These are phyloP conservation scores for Naganishia sp. DNA, from an alignment of 1,284 basidiomycete genomes.

Conservation along the genomic window DNA sequence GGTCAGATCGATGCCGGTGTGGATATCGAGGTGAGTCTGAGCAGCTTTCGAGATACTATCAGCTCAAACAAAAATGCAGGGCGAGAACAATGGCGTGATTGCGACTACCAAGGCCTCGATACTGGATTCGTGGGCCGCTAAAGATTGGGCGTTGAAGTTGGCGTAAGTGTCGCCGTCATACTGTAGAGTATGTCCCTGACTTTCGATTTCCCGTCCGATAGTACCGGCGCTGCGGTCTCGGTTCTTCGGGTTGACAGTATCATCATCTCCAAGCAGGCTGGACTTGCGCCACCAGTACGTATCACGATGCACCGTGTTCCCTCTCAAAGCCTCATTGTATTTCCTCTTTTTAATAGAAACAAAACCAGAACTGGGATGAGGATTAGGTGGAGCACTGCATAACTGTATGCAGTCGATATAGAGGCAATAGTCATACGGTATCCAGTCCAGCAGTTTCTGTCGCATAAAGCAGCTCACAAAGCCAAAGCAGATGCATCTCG, in stretches of 20 bases:
- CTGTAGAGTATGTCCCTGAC: background rate
- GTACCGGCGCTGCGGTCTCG: conserved; percentile 86
- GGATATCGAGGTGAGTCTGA: conserved; percentile 74
- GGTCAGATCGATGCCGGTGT: conserved; percentile 64
- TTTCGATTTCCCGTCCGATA: background rate
- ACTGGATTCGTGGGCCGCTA: conserved; percentile 51
- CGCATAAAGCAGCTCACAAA: too few relatives aligned
- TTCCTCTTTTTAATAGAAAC: conserved; percentile 40
- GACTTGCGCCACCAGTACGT: conserved; percentile 54
- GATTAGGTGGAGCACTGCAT: conserved; percentile 41
- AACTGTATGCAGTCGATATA: background rate
- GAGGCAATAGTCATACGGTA: background rate
- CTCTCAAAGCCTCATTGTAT: background rate
- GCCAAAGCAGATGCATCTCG: too few relatives aligned
- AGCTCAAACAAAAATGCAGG: background rate
- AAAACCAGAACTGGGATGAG: conserved; percentile 56
- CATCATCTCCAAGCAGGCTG: conserved; percentile 94
- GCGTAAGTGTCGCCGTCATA: conserved; percentile 35
- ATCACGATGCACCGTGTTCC: background rate
- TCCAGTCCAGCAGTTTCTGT: too few relatives aligned
- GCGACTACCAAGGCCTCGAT: conserved; percentile 35
- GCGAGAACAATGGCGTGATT: conserved; percentile 20
- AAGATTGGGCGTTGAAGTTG: conserved; percentile 55
- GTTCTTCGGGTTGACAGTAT: conserved; percentile 96
- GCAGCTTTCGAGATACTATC: background rate